Base-by-base conservation (phyloP, 805 yeast genomes). In the Wickerhamiella bombiphila region DNA sequence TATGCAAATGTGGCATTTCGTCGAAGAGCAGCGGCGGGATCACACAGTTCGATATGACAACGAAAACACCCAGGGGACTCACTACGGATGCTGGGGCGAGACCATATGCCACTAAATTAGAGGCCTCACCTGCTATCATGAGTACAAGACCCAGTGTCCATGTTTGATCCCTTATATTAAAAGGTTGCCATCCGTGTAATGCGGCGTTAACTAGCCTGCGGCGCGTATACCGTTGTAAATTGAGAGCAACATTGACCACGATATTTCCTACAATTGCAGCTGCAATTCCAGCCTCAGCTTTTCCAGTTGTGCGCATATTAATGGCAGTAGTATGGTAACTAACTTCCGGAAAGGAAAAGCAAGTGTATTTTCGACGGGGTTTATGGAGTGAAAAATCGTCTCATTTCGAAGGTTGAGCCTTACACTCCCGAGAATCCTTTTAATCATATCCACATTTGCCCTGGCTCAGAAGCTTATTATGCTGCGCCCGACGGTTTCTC, bases 61-160 rank as follows among this genome's bases (percentile, higher is more conserved):
- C 66, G 26, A 66, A 64, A 1, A 68, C 70, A 3, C 73, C 73
- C 22, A 68, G 42, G 0, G 73, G 70, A 3, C 69, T 63, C 14
- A 68, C 70, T 2, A 65, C 54, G 8, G 66, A 59, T 4, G 67
- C 67, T 0, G 70, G 69, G 0, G 68, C 65, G 32, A 65, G 51
- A 0, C 73, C 73, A 43, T 66, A 66, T 11, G 70, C 69, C 7
- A 68, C 49, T 41, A 68, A 66, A 45, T 65, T 68, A 6, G 68
- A 66, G 8, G 58, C 48, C 42, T 68, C 73, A 3, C 73, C 72
- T 3, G 55, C 37, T 36, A 65, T 54, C 61, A 67, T 60, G 24
- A 68, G 49, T 5, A 52, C 39, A 11, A 65, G 53, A 2, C 71
- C 72, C 2, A 57, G 28, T 59, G 64, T 62, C 69, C 70, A 65